Evolutionary conservation across 2,329 filamentous ascomycete species (phyloP).

Genomic region (Lizonia empirigonia): DNA sequence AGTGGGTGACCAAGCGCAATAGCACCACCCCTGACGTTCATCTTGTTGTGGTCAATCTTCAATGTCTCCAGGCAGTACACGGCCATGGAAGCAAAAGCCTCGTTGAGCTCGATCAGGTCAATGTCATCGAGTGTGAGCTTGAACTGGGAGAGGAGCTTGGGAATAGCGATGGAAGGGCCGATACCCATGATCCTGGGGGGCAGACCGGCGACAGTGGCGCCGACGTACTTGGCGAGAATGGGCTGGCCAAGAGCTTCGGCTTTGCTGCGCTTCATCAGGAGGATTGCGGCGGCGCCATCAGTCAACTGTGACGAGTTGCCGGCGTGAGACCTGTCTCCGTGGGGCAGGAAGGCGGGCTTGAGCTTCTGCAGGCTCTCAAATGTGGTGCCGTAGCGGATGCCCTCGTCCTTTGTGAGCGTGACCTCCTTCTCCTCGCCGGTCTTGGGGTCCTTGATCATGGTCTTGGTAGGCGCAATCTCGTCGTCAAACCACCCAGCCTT

Average conservation of each 20-base stretch:
- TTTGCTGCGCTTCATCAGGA: conserved; percentile 93
- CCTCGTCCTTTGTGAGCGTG: conserved; percentile 84
- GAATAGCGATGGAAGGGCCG: conserved; percentile 71
- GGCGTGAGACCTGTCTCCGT: conserved; percentile 83
- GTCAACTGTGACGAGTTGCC: conserved; percentile 96
- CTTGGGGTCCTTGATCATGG: conserved; percentile 82
- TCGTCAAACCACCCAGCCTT: conserved; percentile 91
- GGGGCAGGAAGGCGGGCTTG: conserved; percentile 86
- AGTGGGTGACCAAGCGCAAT: conserved; percentile 84
- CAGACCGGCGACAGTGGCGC: conserved; percentile 86
- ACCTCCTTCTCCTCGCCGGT: conserved; percentile 77
- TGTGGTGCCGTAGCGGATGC: conserved; percentile 88
- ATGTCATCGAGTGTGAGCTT: conserved; percentile 79
- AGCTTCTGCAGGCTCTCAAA: conserved; percentile 82
- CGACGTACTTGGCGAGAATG: conserved; percentile 92
- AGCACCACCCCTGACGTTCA: conserved; percentile 81
- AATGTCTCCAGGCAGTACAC: conserved; percentile 81
- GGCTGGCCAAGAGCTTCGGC: conserved; percentile 86
- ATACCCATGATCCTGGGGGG: conserved; percentile 97
- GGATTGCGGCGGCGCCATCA: conserved; percentile 86
- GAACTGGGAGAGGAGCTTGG: conserved; percentile 83
- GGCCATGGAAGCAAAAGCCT: conserved; percentile 97
- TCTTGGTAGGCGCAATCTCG: conserved; percentile 88
- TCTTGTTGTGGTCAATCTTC: conserved; percentile 72
- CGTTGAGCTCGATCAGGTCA: conserved; percentile 92